Evolutionary conservation across 306 rosid species (phyloP), one percentile per base, ranked within the genome.

Genomic region (Quercus cerris): DNA sequence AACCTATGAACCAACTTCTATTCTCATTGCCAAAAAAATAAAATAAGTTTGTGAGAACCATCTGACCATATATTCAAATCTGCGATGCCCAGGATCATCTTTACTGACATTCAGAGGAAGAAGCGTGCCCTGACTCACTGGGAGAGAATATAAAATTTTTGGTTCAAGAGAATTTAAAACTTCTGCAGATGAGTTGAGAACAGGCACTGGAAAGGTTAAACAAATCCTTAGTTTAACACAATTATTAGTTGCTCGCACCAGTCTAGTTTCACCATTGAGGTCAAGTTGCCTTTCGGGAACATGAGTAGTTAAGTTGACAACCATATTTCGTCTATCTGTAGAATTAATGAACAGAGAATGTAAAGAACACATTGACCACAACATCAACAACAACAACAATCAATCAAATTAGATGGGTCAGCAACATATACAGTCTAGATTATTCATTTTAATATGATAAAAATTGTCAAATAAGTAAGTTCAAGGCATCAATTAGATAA

Each of bases 11-110:
- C 33, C 33, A 4, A 31, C 33, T 22, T 59, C 66, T 59, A 10
- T 59, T 59, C 30, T 59, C 66, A 59, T 12, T 20, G 66, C 30
- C 23, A 18, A 27, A 27, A 56, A 5, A 56, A 23, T 17, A 56
- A 10, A 19, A 30, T 0, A 14, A 30, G 20, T 30, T 66, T 66
- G 22, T 7, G 18, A 70, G 74, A 82, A 78, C 56, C 61, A 83
- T 85, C 93, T 87, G 15, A 94, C 97, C 98, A 55, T 19, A 79
- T 91, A 94, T 67, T 97, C 90, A 61, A 94, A 94, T 89, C 88
- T 94, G 70, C 88, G 91, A 79, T 91, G 87, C 77, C 83, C 5
- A 31, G 33, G 4, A 31, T 31, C 33, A 31, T 83, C 56, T 78
- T 83, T 83, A 23, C 70, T 74, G 68, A 71, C 78, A 33, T 31